Evolutionary conservation across 441 rosid species (phyloP), one percentile per base, ranked within the genome.

Genomic region (Adansonia rubrostipa): DNA sequence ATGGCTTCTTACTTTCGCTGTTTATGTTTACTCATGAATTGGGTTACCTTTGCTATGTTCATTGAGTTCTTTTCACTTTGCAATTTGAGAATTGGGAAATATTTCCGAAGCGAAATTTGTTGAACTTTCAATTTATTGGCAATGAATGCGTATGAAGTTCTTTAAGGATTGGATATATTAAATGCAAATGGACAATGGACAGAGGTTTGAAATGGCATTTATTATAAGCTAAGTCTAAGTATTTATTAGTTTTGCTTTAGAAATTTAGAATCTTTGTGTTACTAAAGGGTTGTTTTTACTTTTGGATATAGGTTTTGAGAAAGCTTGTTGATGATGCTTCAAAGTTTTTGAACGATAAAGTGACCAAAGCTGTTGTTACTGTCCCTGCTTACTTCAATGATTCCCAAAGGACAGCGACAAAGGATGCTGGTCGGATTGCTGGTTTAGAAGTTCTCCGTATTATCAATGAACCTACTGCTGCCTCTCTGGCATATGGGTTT

Each of bases 321-420:
- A 96, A 96, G 82, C 98, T 96, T 40, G 97, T 92, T 22, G 99
- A 96, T 84, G 99, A 96, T 88, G 99, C 99, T 0, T 96, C 97
- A 0, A 96, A 93, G 71, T 96, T 92, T 79, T 89, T 94, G 85
- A 94, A 92, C n/a, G 98, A 96, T 44, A 89, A 91, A 79, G 99
- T 96, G 71, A 91, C 97, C 1, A 96, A 94, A 84, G 97, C 97
- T 68, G 99, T 96, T 24, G 89, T 96, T 9, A 94, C 99, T 8
- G 98, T 94, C 2, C 98, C 98, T 74, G 99, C 99, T 76, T 96
- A 96, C 88, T 94, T 96, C 80, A 96, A 96, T 78, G 99, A 93
- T 78, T 96, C 99, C 0, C 99, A 96, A 82, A 90, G 99, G 71
- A 94, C 98, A 54, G 98, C 98, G 3, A 96, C 98, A 9, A 96